These are phyloP conservation scores for Fraxinus albicans DNA, from an alignment of 305 asterid genomes.

Conservation along the genomic window DNA sequence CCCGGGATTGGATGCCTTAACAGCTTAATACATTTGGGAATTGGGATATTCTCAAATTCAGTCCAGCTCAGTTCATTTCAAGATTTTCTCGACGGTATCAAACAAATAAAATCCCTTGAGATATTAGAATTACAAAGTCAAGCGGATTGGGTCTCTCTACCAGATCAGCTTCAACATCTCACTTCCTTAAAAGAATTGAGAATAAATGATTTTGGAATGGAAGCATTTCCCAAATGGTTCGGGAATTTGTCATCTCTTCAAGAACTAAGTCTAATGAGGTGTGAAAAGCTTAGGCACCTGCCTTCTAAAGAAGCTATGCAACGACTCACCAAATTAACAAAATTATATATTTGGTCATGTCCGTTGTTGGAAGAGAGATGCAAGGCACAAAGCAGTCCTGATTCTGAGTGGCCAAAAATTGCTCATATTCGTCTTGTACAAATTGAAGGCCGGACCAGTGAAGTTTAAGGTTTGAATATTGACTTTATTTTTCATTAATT, in stretches of 20 bases:
- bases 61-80: neutral
- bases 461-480: neutral
- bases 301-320: neutral
- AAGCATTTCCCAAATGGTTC: conserved; percentile 22
- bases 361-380: neutral
- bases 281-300: conserved; percentile 1
- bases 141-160: conserved; percentile 3
- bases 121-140: neutral
- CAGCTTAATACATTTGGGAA: neutral
- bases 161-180: conserved; percentile 17
- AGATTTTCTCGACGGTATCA: neutral
- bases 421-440: neutral
- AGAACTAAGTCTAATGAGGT: rapidly evolving
- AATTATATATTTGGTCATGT: rapidly evolving
- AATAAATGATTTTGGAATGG: conserved; percentile 1
- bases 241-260: conserved; percentile 23
- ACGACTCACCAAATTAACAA: neutral
- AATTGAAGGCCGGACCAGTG: too few species aligned
- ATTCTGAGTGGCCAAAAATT: neutral
- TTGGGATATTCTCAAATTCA: conserved; percentile 12
- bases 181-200: neutral
- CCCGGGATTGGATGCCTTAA: neutral
- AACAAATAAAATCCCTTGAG: neutral
- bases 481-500: too few species aligned
- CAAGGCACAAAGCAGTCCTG: neutral